phyloP scores from a whole-genome alignment of 176 grass and related monocot species.

The Juncus inflexus region DNA sequence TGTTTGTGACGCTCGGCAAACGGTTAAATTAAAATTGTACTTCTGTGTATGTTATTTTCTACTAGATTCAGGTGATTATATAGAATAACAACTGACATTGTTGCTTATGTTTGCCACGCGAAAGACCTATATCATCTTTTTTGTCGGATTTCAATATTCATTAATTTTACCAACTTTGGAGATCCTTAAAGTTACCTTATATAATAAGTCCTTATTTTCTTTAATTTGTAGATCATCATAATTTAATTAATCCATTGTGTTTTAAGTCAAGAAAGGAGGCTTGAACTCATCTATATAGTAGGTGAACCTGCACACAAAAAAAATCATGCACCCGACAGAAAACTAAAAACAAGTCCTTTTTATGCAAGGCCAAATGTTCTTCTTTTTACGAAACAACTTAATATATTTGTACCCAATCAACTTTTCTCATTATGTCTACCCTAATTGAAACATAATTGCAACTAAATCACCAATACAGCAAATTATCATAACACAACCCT shows the following conservation, averaged over 20 bases:
- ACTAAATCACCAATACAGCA: constrained; percentile 7
- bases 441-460: constrained; percentile 23
- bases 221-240: background rate
- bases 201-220: background rate
- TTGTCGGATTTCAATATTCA: too few species aligned
- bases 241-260: background rate
- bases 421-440: constrained; percentile 1
- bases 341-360: constrained; percentile 21
- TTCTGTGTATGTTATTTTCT: too few species aligned
- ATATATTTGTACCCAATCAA: constrained; percentile 14
- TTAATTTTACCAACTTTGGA: too few species aligned
- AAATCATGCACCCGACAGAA: constrained; percentile 19
- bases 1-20: too few species aligned
- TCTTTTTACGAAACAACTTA: background rate
- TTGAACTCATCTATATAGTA: constrained; percentile 18
- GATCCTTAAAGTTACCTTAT: background rate
- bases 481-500: constrained; percentile 6
- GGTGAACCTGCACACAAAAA: constrained; percentile 19
- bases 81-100: too few species aligned
- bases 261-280: constrained; percentile 18
- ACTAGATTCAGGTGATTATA: too few species aligned
- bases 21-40: too few species aligned
- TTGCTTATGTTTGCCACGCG: too few species aligned
- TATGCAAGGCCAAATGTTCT: background rate
- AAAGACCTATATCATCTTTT: too few species aligned